These are phyloP conservation scores for Tylopilus sp. DNA, from an alignment of 768 basidiomycete species.

Conservation along the genomic window DNA sequence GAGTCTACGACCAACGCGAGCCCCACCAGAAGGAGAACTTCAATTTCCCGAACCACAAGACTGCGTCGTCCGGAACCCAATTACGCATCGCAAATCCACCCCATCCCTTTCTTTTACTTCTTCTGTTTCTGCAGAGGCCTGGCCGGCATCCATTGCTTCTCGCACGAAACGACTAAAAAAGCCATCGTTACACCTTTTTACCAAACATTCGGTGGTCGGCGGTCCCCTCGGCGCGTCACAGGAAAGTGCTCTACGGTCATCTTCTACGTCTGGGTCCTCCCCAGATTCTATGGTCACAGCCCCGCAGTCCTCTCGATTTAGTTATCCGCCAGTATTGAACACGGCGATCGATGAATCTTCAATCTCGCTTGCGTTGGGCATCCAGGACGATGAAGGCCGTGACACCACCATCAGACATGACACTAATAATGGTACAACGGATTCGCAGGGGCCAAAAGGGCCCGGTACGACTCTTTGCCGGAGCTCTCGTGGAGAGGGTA, in stretches of 20 bases:
- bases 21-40: conserved; percentile 25
- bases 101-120: conserved; percentile 33
- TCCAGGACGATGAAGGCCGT: conserved; percentile 27
- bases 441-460: conserved; percentile 21
- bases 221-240: conserved; percentile 8
- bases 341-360: conserved; percentile 59
- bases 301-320: conserved; percentile 45
- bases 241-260: conserved; percentile 22
- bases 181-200: conserved; percentile 67
- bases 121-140: conserved; percentile 32
- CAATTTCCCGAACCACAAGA: conserved; percentile 46
- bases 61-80: conserved; percentile 26
- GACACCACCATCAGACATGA: conserved; percentile 10
- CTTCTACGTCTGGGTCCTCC: conserved; percentile 33
- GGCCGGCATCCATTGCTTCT: conserved; percentile 34
- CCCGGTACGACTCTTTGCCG: conserved; percentile 1
- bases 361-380: conserved; percentile 35
- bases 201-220: conserved; percentile 44
- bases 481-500: conserved; percentile 19
- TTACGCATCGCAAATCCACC: conserved; percentile 36
- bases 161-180: conserved; percentile 48
- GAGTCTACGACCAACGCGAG: conserved; percentile 19
- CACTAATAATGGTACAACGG: conserved; percentile 6
- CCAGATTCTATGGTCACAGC: conserved; percentile 53
- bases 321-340: conserved; percentile 55